Evolutionary conservation across 139 green algal species (phyloP).

Genomic region (Gonium pectorale): DNA sequence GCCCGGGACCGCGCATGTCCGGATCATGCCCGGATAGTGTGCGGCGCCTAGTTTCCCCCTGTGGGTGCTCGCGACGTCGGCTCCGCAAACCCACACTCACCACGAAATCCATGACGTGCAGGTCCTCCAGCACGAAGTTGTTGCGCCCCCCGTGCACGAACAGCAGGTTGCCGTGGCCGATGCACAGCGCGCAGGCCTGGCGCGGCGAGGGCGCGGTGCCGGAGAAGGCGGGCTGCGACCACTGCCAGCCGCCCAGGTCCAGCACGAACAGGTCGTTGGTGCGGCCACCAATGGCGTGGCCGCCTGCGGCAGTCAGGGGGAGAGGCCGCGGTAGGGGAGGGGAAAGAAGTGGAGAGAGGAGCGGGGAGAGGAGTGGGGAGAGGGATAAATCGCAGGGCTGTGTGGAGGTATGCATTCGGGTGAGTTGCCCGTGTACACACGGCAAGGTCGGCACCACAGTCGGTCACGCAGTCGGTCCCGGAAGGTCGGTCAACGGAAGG

Average conservation of each 20-base stretch:
- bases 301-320: constrained; percentile 45
- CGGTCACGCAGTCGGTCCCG: too few relatives aligned
- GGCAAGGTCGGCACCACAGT: too few relatives aligned
- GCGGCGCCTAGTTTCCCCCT: too few relatives aligned
- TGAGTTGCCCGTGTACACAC: too few relatives aligned
- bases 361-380: not conserved
- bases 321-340: not conserved
- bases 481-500: too few relatives aligned
- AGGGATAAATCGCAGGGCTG: not conserved
- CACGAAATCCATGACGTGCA: constrained; percentile 81
- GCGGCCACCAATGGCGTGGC: constrained; percentile 70
- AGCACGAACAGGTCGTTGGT: constrained; percentile 89
- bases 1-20: too few relatives aligned
- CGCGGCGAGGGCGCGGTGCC: constrained; percentile 83
- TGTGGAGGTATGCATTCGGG: too few relatives aligned
- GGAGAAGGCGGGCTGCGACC: constrained; percentile 71
- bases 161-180: constrained; percentile 69
- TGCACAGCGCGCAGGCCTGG: constrained; percentile 71
- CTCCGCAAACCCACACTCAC: constrained; percentile 47
- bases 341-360: not conserved
- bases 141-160: constrained; percentile 84
- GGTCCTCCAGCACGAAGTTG: constrained; percentile 90
- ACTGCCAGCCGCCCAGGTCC: constrained; percentile 79
- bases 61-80: too few relatives aligned
- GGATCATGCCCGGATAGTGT: too few relatives aligned